Percentiles rank a stretch among this genome's conserved stretches.
These are phyloP conservation scores for Hamamelis virginiana DNA, from an alignment of 164 flowering plant species.

Conservation along the genomic window DNA sequence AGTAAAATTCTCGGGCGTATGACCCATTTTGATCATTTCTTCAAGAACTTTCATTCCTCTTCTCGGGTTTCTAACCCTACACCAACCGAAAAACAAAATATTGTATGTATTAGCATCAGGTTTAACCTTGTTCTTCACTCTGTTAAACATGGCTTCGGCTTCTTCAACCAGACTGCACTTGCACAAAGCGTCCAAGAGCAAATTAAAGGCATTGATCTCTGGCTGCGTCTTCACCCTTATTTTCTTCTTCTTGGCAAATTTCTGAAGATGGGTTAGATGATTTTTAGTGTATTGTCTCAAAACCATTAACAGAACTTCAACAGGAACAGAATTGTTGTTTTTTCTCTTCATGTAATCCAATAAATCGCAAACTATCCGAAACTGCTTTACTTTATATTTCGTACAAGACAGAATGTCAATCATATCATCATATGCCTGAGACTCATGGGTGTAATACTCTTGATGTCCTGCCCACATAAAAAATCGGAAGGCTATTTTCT, in stretches of 20 bases:
- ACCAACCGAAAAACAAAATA: constrained; percentile 91
- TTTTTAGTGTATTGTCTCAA: constrained; percentile 71
- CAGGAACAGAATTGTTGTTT: constrained; percentile 57
- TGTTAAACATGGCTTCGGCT: constrained; percentile 65
- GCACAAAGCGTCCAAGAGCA: constrained; percentile 83
- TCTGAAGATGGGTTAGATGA: constrained; percentile 63
- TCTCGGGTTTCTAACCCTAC: constrained; percentile 69
- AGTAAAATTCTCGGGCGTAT: constrained; percentile 76
- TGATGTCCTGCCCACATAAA: constrained; percentile 83
- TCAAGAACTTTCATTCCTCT: constrained; percentile 73
- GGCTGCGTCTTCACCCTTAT: constrained; percentile 83
- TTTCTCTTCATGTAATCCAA: constrained; percentile 94
- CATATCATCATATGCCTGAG: constrained; percentile 61
- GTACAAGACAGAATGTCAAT: constrained; percentile 83
- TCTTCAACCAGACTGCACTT: constrained; percentile 81
- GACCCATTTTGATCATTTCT: constrained; percentile 76
- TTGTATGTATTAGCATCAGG: constrained; percentile 76
- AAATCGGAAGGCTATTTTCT: constrained; percentile 79
- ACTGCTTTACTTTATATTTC: constrained; percentile 75
- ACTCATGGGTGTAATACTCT: constrained; percentile 62
- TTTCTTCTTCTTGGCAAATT: constrained; percentile 76
- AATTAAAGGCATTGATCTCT: constrained; percentile 77
- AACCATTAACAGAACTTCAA: constrained; percentile 59
- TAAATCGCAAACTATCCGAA: constrained; percentile 73
- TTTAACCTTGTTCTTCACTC: constrained; percentile 50